phyloP scores from a whole-genome alignment of 768 basidiomycete genomes.

The Phallus indusiatus region DNA sequence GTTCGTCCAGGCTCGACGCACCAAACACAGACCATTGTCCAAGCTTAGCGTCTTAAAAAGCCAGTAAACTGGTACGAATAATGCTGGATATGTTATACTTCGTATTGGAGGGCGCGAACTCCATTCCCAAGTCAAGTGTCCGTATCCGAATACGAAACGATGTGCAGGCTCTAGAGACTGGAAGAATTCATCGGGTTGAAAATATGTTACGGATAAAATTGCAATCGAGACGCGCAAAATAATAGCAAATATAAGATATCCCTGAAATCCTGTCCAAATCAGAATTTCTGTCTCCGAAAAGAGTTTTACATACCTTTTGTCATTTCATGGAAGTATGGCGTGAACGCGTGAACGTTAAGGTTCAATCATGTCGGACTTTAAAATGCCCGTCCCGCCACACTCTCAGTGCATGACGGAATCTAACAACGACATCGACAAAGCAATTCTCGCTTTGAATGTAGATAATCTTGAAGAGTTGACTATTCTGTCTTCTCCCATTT shows the following conservation, averaged over 20 bases:
- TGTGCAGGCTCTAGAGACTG: conserved; percentile 93
- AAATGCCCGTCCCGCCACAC: not conserved
- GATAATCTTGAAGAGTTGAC: not conserved
- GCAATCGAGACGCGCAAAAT: conserved; percentile 52
- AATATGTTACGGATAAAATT: conserved; percentile 70
- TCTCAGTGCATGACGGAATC: not conserved
- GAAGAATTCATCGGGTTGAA: conserved; percentile 96
- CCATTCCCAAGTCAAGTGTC: conserved; percentile 97
- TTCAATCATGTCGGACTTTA: not conserved
- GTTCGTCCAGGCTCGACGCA: conserved; percentile 29
- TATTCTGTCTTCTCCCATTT: conserved; percentile 1
- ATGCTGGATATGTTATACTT: conserved; percentile 69
- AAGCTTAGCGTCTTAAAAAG: conserved; percentile 46
- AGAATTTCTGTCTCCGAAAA: not conserved
- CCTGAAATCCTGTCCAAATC: not conserved
- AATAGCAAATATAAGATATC: conserved; percentile 16
- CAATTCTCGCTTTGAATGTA: conserved; percentile 1
- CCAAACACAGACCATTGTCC: conserved; percentile 50
- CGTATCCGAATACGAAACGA: conserved; percentile 81
- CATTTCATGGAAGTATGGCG: not conserved
- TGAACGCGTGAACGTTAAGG: too few species aligned
- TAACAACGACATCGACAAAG: not conserved
- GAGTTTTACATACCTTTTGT: not conserved
- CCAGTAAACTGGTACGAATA: conserved; percentile 77
- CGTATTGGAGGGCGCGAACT: conserved; percentile 56